Conservation (phyloP, 2,329 filamentous ascomycete genomes). For the Uncinocarpus reesii region DNA sequence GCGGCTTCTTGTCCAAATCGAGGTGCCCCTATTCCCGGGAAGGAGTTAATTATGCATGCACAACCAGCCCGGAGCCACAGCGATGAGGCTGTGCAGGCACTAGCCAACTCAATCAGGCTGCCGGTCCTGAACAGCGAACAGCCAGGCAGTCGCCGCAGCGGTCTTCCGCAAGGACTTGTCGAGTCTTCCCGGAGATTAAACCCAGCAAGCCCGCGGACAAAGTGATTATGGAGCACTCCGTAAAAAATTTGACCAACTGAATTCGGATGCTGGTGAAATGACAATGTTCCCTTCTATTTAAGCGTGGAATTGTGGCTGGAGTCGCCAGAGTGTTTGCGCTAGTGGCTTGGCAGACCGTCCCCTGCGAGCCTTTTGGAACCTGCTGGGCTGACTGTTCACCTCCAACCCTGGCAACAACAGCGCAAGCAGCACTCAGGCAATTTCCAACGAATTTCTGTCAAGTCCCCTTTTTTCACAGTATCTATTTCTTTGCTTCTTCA, state of each 20-base stretch:
- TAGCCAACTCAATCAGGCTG: background rate
- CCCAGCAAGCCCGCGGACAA: too few relatives aligned
- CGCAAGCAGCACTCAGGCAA: too few relatives aligned
- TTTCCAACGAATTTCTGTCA: too few relatives aligned
- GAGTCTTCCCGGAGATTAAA: too few relatives aligned
- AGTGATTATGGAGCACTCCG: too few relatives aligned
- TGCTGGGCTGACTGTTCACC: background rate
- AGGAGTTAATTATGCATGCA: background rate
- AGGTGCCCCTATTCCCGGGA: too few relatives aligned
- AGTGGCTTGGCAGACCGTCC: background rate
- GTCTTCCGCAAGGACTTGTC: too few relatives aligned
- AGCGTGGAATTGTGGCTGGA: background rate
- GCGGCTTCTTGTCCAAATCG: too few relatives aligned
- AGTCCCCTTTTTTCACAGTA: background rate
- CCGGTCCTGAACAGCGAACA: too few relatives aligned
- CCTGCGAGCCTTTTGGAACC: background rate
- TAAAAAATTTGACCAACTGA: too few relatives aligned
- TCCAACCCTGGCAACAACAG: background rate
- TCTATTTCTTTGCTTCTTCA: background rate
- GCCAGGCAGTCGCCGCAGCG: too few relatives aligned
- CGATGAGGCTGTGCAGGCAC: background rate
- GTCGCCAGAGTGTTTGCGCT: background rate
- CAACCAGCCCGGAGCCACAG: background rate
- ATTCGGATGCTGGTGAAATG: conserved; percentile 4
- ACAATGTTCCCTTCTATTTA: background rate